Base-by-base conservation (phyloP, 371 early-diverging fungal genomes). In the Mucor indicus region DNA sequence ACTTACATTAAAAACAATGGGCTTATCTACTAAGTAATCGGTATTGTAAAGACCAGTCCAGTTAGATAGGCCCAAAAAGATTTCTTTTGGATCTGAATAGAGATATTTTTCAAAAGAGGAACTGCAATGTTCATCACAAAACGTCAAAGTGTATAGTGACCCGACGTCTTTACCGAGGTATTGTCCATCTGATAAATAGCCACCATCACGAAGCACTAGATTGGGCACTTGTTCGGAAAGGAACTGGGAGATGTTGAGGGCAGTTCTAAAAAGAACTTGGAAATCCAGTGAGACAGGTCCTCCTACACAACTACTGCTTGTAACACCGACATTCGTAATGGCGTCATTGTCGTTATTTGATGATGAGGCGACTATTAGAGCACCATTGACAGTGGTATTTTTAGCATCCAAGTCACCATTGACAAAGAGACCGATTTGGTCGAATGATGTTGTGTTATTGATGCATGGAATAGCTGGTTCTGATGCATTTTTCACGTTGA, bases 1-100 rank as follows among this genome's bases (percentile, higher is more conserved):
- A 12, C 43, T 50, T 43, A 37, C 44, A 15, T 50, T 50, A n/a
- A 50, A 50, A 11, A 50, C 15, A 23, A 43, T 27, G 17, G 43
- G 42, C 16, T 43, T 50, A 31, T 50, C 51, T n/a, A 15, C 43
- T 15, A 21, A 27, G 43, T 50, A 43, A 16, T 22, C 22, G 12
- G 30, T 29, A 27, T 50, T 50, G 13, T 41, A 50, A 29, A 44
- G 51, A 1, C 51, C 51, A 43, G 43, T 50, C 51, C 51, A 50
- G 20, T 50, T 50, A 1, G 37, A n/a, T n/a, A n/a, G 37, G 20
- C 51, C 51, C 27, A 36, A 29, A 19, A 50, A 50, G 9, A 50
- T 50, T 4, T 50, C 21, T 2, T 50, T 29, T 13, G 51, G 39
- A n/a, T 31, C 37, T 15, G 43, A 43, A 21, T 50, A 50, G 5